Evolutionary conservation across 129 eudicot genomes (phyloP), one percentile per base, ranked within the genome.

Genomic region (Solidago caesia): DNA sequence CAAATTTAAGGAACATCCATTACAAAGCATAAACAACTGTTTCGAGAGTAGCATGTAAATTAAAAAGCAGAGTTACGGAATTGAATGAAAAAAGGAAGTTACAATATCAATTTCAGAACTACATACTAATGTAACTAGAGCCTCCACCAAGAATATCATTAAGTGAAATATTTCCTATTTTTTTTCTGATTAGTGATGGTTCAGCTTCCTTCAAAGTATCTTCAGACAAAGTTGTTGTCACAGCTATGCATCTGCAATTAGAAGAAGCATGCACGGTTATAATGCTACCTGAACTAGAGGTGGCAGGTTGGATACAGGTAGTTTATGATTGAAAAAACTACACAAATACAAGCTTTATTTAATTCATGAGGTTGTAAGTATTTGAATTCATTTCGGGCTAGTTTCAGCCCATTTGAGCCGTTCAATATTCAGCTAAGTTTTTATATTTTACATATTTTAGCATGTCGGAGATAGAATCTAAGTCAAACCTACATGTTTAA

Each of bases 181-280:
- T 87, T 78, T 89, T 87, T 78, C 87, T 87, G 86, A 94, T 79
- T 66, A 94, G 77, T 67, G 93, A 83, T 67, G 99, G 97, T 72
- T 81, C 82, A 4, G 92, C 94, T 29, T 82, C 83, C 78, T 78
- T 82, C 46, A 94, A 76, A 58, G 87, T 76, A 72, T 88, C 97
- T 84, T 86, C 96, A 45, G 96, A 80, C 82, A 94, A 75, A 46
- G 99, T 90, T 53, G 99, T 94, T 63, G 99, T 90, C 77, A 94
- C 99, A 41, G 91, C 99, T 85, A 94, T 91, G 82, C 99, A 88
- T 82, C 99, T 94, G 96, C 80, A 88, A 73, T 67, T 56, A 79
- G 21, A 78, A 57, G 4, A 70, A 79, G 12, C 33, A 58, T 48
- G 71, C 49, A n/a, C 10, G 39, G 55, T 71, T 75, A 70, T 66